Conservation (phyloP, 2,329 filamentous ascomycete genomes). For the Trichoderma pleuroti region DNA sequence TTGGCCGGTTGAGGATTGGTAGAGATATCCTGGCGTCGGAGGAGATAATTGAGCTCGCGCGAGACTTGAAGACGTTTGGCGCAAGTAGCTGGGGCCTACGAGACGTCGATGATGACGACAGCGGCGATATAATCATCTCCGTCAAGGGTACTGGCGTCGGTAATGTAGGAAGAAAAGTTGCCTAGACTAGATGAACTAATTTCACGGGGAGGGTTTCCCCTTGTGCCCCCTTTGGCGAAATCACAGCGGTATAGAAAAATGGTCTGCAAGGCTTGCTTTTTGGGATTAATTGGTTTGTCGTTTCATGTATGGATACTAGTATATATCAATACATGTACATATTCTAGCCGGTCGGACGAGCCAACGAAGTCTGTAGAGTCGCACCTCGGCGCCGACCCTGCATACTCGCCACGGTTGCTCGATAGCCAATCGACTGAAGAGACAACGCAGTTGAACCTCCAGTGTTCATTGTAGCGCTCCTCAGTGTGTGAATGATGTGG, state of each 20-base stretch:
- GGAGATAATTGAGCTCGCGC: slow-evolving; percentile 72
- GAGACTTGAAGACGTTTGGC: slow-evolving; percentile 85
- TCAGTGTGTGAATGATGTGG: slow-evolving; percentile 49
- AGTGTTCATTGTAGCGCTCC: slow-evolving; percentile 44
- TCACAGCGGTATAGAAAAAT: neutral
- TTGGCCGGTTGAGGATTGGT: slow-evolving; percentile 79
- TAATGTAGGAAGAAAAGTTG: slow-evolving; percentile 90
- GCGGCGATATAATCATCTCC: slow-evolving; percentile 75
- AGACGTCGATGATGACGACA: slow-evolving; percentile 64
- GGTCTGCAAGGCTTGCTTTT: neutral
- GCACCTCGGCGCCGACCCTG: slow-evolving; percentile 42
- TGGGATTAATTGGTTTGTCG: slow-evolving; percentile 4
- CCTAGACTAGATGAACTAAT: slow-evolving; percentile 35
- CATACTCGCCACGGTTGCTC: slow-evolving; percentile 50
- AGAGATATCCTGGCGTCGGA: slow-evolving; percentile 78
- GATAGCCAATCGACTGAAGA: slow-evolving; percentile 53
- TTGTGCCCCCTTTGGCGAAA: neutral
- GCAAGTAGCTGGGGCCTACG: slow-evolving; percentile 87
- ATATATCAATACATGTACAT: neutral
- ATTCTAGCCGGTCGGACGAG: slow-evolving; percentile 23
- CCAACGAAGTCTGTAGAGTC: slow-evolving; percentile 26
- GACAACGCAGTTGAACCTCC: slow-evolving; percentile 49
- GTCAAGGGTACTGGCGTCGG: slow-evolving; percentile 92
- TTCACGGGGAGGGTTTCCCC: neutral
- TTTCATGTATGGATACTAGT: neutral